phyloP scores from a whole-genome alignment of 2,329 filamentous ascomycete species.

The Neofusicoccum sp. region DNA sequence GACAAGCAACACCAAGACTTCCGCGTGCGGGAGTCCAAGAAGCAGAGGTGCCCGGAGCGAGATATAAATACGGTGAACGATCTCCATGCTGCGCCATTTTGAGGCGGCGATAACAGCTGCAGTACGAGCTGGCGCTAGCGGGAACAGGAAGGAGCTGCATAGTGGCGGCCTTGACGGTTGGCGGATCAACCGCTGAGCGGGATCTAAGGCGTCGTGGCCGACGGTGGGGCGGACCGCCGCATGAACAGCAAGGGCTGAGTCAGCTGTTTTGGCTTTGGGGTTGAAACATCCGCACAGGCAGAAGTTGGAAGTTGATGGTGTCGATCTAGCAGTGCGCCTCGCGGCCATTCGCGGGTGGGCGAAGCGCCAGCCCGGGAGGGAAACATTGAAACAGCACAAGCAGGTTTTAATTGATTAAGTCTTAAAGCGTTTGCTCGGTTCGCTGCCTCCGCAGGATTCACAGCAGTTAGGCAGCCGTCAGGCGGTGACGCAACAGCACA shows the following conservation, averaged over 20 bases:
- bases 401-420: neutral
- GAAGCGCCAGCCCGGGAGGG: neutral
- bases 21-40: neutral
- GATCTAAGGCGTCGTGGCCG: neutral
- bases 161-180: neutral
- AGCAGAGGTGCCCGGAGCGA: neutral
- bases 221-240: neutral
- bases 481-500: neutral
- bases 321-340: neutral
- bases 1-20: conserved; percentile 11
- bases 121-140: neutral
- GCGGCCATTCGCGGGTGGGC: neutral
- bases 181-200: neutral
- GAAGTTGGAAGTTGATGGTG: neutral
- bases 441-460: neutral
- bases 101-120: conserved; percentile 6
- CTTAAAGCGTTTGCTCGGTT: neutral
- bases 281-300: neutral
- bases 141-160: neutral
- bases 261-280: neutral
- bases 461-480: neutral
- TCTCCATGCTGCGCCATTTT: neutral
- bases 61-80: neutral
- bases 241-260: neutral
- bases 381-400: neutral